A percentile compares a stretch with the other conserved stretches of the same genome.
phyloP scores from a whole-genome alignment of 2,329 filamentous ascomycete species.

The Monosporascus sp. region DNA sequence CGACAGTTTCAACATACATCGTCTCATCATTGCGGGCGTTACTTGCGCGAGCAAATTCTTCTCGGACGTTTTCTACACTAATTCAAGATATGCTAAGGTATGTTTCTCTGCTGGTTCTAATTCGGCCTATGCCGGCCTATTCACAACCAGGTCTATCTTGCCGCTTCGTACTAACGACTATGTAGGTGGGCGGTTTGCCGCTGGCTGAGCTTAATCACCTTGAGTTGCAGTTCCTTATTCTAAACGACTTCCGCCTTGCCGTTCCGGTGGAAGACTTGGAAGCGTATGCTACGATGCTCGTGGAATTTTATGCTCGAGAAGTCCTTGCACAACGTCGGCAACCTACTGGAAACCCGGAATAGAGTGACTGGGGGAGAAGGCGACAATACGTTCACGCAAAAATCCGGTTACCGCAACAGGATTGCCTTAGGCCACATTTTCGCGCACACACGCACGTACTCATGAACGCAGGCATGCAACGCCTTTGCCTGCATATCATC shows the following conservation, averaged over 20 bases:
- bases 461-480: background rate
- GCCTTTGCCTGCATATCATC: background rate
- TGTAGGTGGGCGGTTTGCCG: slow-evolving; percentile 86
- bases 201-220: slow-evolving; percentile 91
- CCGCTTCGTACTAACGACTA: background rate
- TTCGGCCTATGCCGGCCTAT: no score
- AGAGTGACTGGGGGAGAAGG: background rate
- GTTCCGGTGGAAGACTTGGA: slow-evolving; percentile 94
- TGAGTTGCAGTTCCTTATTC: slow-evolving; percentile 87
- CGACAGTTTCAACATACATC: slow-evolving; percentile 98
- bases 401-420: background rate
- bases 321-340: slow-evolving; percentile 51
- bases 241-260: slow-evolving; percentile 93
- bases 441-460: no score
- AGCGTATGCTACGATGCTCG: slow-evolving; percentile 95
- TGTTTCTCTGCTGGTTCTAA: slow-evolving; percentile 18
- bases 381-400: background rate
- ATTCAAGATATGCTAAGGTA: slow-evolving; percentile 98
- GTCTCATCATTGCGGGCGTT: slow-evolving; percentile 91
- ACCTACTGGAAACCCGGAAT: slow-evolving; percentile 9
- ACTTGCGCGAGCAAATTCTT: slow-evolving; percentile 99
- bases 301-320: slow-evolving; percentile 94
- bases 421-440: background rate
- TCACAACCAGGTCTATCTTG: background rate
- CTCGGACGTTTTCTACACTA: slow-evolving; percentile 97